Percentiles rank a stretch among this genome's conserved stretches.
Conservation (phyloP, 495 filamentous ascomycete genomes). For the Talaromyces trachyspermus region DNA sequence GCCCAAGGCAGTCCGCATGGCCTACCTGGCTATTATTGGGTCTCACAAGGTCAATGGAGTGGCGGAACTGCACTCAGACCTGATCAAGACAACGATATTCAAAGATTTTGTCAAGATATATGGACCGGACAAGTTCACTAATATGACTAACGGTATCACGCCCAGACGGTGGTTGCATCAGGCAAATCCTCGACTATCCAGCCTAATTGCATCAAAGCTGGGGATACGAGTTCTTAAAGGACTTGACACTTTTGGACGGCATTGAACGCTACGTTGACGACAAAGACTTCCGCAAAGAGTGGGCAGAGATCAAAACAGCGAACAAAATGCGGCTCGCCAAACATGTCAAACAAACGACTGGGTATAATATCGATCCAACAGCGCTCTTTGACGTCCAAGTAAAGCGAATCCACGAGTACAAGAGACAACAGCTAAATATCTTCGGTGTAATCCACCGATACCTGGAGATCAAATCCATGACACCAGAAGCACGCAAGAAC, state of each 20-base stretch:
- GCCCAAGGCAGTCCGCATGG: constrained; percentile 98
- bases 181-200: constrained; percentile 87
- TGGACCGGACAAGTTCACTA: constrained; percentile 94
- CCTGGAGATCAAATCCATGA: constrained; percentile 78
- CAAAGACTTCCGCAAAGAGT: constrained; percentile 82
- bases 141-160: constrained; percentile 97
- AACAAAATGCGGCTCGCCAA: constrained; percentile 80
- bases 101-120: constrained; percentile 95
- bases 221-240: constrained; percentile 81
- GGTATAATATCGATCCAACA: constrained; percentile 75
- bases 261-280: constrained; percentile 76
- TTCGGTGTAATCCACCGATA: constrained; percentile 97
- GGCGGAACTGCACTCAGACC: constrained; percentile 91
- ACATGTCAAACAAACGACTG: constrained; percentile 75
- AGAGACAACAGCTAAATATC: constrained; percentile 98
- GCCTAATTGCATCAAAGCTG: constrained; percentile 82
- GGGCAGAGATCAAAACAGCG: constrained; percentile 77
- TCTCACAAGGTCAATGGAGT: constrained; percentile 99
- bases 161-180: constrained; percentile 95
- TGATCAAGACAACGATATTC: constrained; percentile 98
- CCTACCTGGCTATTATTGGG: constrained; percentile 86
- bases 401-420: constrained; percentile 99
- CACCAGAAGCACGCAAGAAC: constrained; percentile 78
- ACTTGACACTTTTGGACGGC: constrained; percentile 76
- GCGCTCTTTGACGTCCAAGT: constrained; percentile 95